Percentiles rank a stretch among this genome's conserved stretches.
These are phyloP conservation scores for Xylaria castorea DNA, from an alignment of 495 filamentous ascomycete species.

Conservation along the genomic window DNA sequence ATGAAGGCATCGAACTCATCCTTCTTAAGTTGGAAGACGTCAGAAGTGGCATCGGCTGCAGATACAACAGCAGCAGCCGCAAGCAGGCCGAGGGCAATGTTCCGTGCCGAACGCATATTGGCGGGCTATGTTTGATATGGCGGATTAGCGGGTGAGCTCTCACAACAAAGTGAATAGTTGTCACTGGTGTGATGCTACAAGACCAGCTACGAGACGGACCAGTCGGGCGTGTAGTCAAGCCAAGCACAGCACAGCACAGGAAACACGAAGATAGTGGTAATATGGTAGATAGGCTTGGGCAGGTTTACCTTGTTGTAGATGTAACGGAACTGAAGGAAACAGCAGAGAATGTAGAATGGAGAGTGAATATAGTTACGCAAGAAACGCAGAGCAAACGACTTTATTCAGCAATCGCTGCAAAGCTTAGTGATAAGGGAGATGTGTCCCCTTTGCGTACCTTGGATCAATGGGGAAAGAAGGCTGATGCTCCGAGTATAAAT, in stretches of 20 bases:
- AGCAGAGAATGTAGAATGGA: slow-evolving; percentile 14
- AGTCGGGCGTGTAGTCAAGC: not conserved
- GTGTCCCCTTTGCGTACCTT: slow-evolving; percentile 40
- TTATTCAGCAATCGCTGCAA: slow-evolving; percentile 33
- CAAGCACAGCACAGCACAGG: not conserved
- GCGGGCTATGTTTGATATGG: slow-evolving; percentile 18
- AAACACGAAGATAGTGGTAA: not conserved
- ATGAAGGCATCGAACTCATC: slow-evolving; percentile 88
- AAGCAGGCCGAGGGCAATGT: slow-evolving; percentile 61
- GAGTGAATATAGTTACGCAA: slow-evolving; percentile 1
- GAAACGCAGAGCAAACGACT: slow-evolving; percentile 14
- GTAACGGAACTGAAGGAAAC: slow-evolving; percentile 16
- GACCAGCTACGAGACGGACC: slow-evolving; percentile 8
- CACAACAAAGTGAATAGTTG: not conserved
- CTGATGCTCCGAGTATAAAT: slow-evolving; percentile 39
- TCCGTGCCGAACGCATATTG: slow-evolving; percentile 64
- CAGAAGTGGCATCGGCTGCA: slow-evolving; percentile 63
- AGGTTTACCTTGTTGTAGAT: slow-evolving; percentile 18
- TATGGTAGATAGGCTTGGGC: not conserved
- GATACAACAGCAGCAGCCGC: slow-evolving; percentile 67
- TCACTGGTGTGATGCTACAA: not conserved
- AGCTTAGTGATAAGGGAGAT: slow-evolving; percentile 38
- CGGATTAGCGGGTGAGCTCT: slow-evolving; percentile 27
- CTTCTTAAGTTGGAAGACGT: slow-evolving; percentile 83
- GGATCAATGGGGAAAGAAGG: slow-evolving; percentile 39